phyloP scores from a whole-genome alignment of 495 filamentous ascomycete genomes.

The Penicillium robsamsonii region DNA sequence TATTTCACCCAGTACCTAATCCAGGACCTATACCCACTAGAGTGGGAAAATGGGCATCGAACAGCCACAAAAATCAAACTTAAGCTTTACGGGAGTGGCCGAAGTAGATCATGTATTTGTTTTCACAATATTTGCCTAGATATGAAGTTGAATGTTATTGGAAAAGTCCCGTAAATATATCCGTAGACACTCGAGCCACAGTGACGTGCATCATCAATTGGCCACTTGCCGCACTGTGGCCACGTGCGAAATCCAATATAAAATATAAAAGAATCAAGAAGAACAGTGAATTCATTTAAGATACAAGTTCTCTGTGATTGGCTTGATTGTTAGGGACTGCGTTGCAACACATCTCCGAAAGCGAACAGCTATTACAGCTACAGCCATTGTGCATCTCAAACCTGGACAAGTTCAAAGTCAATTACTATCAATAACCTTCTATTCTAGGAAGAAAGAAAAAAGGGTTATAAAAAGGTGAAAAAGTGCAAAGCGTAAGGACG shows the following conservation, averaged over 20 bases:
- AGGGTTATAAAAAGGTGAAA: neutral
- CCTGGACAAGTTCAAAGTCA: neutral
- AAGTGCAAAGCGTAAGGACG: constrained; percentile 3
- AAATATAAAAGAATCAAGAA: neutral
- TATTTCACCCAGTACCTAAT: too few species aligned
- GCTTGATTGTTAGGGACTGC: neutral
- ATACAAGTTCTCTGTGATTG: neutral
- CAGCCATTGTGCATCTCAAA: neutral
- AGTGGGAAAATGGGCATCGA: too few species aligned
- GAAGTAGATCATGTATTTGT: too few species aligned
- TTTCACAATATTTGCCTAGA: too few species aligned
- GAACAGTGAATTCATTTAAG: neutral
- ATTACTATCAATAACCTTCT: neutral
- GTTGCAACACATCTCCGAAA: neutral
- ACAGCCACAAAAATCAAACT: too few species aligned
- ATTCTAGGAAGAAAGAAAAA: neutral
- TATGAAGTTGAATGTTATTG: too few species aligned
- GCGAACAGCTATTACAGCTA: neutral
- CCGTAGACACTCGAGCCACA: neutral
- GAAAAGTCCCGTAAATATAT: neutral
- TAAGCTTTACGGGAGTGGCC: too few species aligned
- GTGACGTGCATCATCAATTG: constrained; percentile 7
- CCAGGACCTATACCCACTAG: too few species aligned
- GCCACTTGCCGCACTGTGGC: constrained; percentile 1
- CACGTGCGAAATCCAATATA: neutral